Percentiles rank a stretch among this genome's conserved stretches.
phyloP scores from a whole-genome alignment of 352 stramenopile species.

The Albugo laibachii region DNA sequence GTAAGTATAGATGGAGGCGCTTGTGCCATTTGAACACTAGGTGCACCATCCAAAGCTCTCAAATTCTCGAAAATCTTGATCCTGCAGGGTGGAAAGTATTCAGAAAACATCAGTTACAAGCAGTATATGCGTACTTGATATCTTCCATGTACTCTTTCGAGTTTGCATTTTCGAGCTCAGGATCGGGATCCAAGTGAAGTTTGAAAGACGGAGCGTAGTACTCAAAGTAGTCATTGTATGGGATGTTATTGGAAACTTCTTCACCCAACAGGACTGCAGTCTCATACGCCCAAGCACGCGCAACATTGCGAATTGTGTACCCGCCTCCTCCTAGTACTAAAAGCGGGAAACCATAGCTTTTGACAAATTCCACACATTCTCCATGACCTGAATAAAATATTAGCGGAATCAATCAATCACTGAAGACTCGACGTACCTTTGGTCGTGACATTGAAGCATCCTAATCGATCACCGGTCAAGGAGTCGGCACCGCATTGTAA shows the following conservation, averaged over 20 bases:
- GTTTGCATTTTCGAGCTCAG: constrained; percentile 63
- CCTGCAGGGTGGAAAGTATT: constrained; percentile 10
- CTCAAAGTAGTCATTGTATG: constrained; percentile 76
- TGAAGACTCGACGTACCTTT: constrained; percentile 11
- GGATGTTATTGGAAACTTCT: constrained; percentile 62
- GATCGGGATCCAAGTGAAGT: constrained; percentile 57
- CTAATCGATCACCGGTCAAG: constrained; percentile 90
- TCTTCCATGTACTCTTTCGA: constrained; percentile 72
- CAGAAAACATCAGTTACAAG: background rate
- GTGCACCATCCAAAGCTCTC: constrained; percentile 39
- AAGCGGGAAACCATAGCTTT: constrained; percentile 69
- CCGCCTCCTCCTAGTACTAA: constrained; percentile 69
- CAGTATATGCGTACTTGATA: constrained; percentile 32
- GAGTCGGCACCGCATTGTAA: constrained; percentile 96
- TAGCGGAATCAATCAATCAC: background rate
- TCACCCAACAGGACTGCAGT: constrained; percentile 86
- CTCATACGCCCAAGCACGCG: constrained; percentile 93
- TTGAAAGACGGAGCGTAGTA: constrained; percentile 75
- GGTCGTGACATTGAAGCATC: constrained; percentile 96
- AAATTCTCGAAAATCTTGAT: constrained; percentile 76
- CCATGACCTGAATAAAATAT: constrained; percentile 17
- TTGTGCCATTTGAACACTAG: constrained; percentile 65
- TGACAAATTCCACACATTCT: constrained; percentile 68
- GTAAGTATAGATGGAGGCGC: constrained; percentile 50
- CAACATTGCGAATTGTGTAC: constrained; percentile 79